These are phyloP conservation scores for Trapa bicornis DNA, from an alignment of 345 rosid species.

Conservation along the genomic window DNA sequence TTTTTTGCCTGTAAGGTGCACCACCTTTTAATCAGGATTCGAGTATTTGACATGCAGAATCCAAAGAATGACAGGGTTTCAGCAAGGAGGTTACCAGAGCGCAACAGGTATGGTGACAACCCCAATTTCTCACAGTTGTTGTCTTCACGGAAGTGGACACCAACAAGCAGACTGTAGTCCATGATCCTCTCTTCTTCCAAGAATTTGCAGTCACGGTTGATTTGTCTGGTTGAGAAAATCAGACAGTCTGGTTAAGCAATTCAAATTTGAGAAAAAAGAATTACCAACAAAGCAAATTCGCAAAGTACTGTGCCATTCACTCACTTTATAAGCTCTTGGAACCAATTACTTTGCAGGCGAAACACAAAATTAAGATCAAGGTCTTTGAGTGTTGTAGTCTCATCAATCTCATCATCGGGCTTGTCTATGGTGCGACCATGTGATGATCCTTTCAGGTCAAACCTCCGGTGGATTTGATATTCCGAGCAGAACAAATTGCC, in stretches of 20 bases:
- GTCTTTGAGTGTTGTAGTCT: constrained; percentile 91
- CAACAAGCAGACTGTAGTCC: constrained; percentile 94
- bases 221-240: constrained; percentile 44
- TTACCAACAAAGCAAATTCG: not conserved
- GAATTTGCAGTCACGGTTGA: constrained; percentile 78
- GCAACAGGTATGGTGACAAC: constrained; percentile 73
- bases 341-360: constrained; percentile 76
- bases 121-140: constrained; percentile 78
- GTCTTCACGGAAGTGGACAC: constrained; percentile 87
- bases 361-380: constrained; percentile 84
- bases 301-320: constrained; percentile 6
- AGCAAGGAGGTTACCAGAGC: constrained; percentile 49
- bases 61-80: not conserved
- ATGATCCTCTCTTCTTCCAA: constrained; percentile 86
- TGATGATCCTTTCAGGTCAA: constrained; percentile 96
- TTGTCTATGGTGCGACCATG: constrained; percentile 85
- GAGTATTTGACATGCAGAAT: not conserved
- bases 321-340: constrained; percentile 73
- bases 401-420: constrained; percentile 84
- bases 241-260: not conserved
- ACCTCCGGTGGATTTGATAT: constrained; percentile 81
- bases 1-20: constrained; percentile 37
- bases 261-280: not conserved
- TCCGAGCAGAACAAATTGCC: constrained; percentile 95
- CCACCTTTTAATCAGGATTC: not conserved